phyloP scores from a whole-genome alignment of 1,139 yeast species.

The Taphrina confusa region DNA sequence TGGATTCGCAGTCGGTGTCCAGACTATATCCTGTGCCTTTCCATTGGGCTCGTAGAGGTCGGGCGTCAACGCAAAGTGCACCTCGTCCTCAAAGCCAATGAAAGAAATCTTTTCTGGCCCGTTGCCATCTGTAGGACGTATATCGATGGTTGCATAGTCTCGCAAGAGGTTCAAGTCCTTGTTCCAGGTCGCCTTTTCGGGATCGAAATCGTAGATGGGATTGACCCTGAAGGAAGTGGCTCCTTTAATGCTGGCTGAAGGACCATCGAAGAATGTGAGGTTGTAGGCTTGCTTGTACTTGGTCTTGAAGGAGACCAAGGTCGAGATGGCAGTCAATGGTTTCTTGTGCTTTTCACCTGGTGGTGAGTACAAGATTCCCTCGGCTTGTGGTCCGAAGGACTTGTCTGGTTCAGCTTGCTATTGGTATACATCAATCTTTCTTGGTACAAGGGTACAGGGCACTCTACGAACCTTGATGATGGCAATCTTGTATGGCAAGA shows the following conservation, averaged over 20 bases:
- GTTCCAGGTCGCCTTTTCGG: conserved; percentile 1
- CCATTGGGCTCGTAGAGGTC: not conserved
- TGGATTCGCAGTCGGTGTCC: conserved; percentile 2
- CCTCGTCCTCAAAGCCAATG: not conserved
- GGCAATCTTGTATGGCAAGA: conserved; percentile 4
- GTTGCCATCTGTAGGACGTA: not conserved
- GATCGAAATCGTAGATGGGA: not conserved
- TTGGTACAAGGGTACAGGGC: too few relatives aligned
- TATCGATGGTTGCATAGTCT: not conserved
- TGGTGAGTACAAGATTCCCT: conserved; percentile 2
- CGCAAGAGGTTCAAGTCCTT: not conserved
- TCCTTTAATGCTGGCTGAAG: not conserved
- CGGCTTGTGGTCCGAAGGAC: conserved; percentile 2
- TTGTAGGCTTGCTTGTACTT: not conserved
- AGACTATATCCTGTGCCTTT: not conserved
- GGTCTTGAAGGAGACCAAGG: conserved; percentile 7
- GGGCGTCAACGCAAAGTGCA: not conserved
- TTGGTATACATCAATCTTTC: not conserved
- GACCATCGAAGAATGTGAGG: conserved; percentile 1
- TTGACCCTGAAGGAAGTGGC: not conserved
- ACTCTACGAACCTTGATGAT: not conserved
- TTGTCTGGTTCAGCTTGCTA: conserved; percentile 10
- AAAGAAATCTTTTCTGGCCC: not conserved
- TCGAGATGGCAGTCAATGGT: not conserved
- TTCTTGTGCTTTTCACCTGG: not conserved